These are phyloP conservation scores for Solanum lignicaule DNA, from an alignment of 257 asterid species.

Conservation along the genomic window DNA sequence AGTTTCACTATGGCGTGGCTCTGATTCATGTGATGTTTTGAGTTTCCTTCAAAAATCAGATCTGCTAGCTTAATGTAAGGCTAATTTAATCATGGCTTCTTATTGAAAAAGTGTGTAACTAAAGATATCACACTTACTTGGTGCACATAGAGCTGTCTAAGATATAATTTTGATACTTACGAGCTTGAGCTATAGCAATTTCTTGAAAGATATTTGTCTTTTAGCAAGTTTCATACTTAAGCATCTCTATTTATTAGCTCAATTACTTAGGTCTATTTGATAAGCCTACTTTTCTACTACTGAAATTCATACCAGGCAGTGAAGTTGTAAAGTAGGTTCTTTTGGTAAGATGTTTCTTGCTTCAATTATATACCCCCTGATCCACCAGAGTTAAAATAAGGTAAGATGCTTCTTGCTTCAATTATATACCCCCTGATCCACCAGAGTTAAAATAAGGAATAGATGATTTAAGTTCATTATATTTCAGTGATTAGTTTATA, in stretches of 20 bases:
- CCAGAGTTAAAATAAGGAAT: background rate
- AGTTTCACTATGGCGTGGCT: background rate
- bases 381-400: background rate
- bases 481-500: background rate
- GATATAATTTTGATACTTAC: background rate
- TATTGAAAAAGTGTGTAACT: background rate
- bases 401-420: background rate
- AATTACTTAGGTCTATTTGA: background rate
- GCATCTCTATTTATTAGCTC: background rate
- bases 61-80: background rate
- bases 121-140: background rate
- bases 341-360: background rate
- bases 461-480: background rate
- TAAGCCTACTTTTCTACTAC: background rate
- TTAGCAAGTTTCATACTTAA: background rate
- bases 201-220: background rate
- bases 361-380: background rate
- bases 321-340: background rate
- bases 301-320: background rate
- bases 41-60: background rate
- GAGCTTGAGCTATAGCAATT: background rate
- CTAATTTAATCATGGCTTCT: background rate
- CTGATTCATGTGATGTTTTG: background rate
- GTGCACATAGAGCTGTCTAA: background rate
- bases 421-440: background rate